These are phyloP conservation scores for Protomyces inouyei DNA, from an alignment of 1,139 yeast genomes.

Conservation along the genomic window DNA sequence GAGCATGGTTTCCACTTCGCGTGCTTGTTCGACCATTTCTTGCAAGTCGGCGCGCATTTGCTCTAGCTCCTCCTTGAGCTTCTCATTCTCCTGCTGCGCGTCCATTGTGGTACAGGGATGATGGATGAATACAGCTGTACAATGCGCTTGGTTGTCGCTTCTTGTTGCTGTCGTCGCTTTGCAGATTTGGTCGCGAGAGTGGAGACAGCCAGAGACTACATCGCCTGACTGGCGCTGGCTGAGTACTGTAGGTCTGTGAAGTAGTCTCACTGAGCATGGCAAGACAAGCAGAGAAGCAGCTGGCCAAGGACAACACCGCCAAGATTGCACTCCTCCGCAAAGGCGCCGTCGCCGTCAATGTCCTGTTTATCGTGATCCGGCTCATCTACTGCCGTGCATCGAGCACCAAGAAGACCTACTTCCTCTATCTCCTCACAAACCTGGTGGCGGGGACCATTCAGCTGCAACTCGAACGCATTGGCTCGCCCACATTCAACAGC, in stretches of 20 bases:
- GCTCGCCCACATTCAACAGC: conserved; percentile 37
- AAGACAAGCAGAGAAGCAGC: conserved; percentile 63
- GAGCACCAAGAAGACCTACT: conserved; percentile 43
- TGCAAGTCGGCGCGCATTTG: conserved; percentile 36
- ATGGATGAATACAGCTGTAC: too few species aligned
- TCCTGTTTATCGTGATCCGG: conserved; percentile 44
- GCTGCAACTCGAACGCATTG: conserved; percentile 53
- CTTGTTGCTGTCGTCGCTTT: too few species aligned
- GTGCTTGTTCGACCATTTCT: conserved; percentile 33
- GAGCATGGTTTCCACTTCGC: conserved; percentile 40
- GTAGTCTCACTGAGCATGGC: conserved; percentile 47
- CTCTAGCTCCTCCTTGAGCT: conserved; percentile 41
- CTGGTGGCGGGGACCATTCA: conserved; percentile 56
- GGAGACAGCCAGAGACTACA: too few species aligned
- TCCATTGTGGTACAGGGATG: not conserved
- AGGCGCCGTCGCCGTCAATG: conserved; percentile 47
- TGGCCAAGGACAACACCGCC: conserved; percentile 54
- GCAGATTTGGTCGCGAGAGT: too few species aligned
- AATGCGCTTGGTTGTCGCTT: too few species aligned
- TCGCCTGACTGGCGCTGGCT: too few species aligned
- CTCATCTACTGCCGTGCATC: conserved; percentile 49
- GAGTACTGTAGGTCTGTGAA: too few species aligned
- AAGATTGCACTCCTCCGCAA: conserved; percentile 55
- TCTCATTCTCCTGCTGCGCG: conserved; percentile 38
- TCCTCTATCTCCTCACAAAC: conserved; percentile 53